Evolutionary conservation across 208 protist species (phyloP), one percentile per base, ranked within the genome.

Genomic region (Leishmania gerbilli): DNA sequence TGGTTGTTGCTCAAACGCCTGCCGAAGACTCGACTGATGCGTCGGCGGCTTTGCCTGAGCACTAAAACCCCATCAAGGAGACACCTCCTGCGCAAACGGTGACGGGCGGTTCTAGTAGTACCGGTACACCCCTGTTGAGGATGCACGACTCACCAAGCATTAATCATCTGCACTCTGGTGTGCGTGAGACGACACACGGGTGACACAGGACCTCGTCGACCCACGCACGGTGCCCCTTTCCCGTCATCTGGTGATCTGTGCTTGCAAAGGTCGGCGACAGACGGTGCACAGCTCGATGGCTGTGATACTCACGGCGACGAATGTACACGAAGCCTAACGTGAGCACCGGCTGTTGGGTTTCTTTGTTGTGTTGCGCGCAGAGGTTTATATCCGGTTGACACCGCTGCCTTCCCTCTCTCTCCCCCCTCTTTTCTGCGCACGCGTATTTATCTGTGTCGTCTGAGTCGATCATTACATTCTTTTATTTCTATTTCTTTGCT

Each of bases 1-100:
- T 81, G n/a, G n/a, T 83, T n/a, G 65, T 77, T 19, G 76, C 53
- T n/a, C 60, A 76, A 4, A 37, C 1, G 15, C 31, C 27, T 3
- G 15, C 71, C 21, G 55, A 76, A 40, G 34, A 76, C 11, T 13
- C 31, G 19, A 6, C 42, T 31, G 21, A 27, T 53, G 68, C 45
- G 45, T 74, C 68, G 27, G 21, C 45, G 6, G 8, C 45, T 7
- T 27, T 37, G 24, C 42, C 42, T 31, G 42, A 49, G 11, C 11
- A 37, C 24, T 27, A 74, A 53, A 34, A 17, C n/a, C 21, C 13
- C 9, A 17, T 45, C 8, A 53, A 19, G 40, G 31, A 37, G 27
- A 31, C 17, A 0, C 7, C 13, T 31, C 27, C 40, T 34, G 45
- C 27, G 13, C 68, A 21, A n/a, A 31, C 7, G 55, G 40, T 11